Base-by-base conservation (phyloP, 2,329 filamentous ascomycete species). In the Pseudocercospora vitis region DNA sequence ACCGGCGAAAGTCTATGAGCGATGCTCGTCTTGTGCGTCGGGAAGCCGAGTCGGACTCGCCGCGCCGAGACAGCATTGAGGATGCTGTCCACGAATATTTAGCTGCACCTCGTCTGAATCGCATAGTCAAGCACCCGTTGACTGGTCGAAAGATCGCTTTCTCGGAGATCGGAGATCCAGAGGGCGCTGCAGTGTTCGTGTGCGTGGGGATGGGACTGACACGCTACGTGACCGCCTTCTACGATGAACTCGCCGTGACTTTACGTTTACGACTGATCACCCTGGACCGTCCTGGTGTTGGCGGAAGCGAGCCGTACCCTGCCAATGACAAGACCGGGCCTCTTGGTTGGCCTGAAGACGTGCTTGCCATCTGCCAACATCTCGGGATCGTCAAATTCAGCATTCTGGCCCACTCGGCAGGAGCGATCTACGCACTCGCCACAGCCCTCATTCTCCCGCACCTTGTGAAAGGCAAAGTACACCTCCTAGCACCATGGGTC, bases 121-220 rank as follows among this genome's bases (percentile, higher is more conserved):
- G 96, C 66, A 95, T 87, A 72, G 89, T 97, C 48, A 79, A 80
- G 18, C 89, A 96, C 71, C 90, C 91, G 0, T 86, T 89, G 54
- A 95, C 89, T 0, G 91, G 91, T 1, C 84, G 94, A 12, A 79
- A 87, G 2, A 96, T 99, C 61, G 95, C 91, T 0, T 99, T 96
- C 67, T 97, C 92, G 0, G 94, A 99, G 70, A 94, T 99, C 2
- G 94, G 94, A 11, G 91, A 97, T 69, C 85, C 91, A 0, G 84
- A 92, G 37, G 94, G 94, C 1, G 92, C 87, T 61, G 92, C 91
- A 2, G 89, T 99, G 1, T 91, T 99, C 63, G 95, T 94, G 69
- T 99, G 94, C 66, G 91, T 99, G 2, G 94, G 94, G 16, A 99
- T 99, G 94, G 94, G 94, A 0, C 73, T 99, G 65, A 99, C 94